Evolutionary conservation across 352 stramenopile species (phyloP), one percentile per base, ranked within the genome.

Genomic region (Globisporangium viniferum): DNA sequence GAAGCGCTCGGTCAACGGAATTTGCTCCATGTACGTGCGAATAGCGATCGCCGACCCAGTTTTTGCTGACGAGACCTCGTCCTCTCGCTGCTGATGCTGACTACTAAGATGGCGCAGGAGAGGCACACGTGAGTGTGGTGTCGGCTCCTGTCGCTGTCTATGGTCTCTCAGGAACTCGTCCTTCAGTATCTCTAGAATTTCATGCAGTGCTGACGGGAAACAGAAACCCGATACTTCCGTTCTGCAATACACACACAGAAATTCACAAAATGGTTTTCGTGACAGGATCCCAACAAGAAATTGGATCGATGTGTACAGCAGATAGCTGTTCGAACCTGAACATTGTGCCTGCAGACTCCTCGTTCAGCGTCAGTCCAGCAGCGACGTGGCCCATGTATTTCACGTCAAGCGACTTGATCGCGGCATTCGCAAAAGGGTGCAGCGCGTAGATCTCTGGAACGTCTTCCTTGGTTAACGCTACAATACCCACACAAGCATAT

Each of bases 381-480:
- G 68, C 72, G n/a, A 73, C 67, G 36, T 58, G 70, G 4, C 74
- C 77, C 66, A 80, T 75, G 64, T 78, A 90, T 18, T 67, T 79
- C 1, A 86, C 82, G 10, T 72, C 60, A 27, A 93, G 73, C 10
- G 68, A 81, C 54, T 80, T 75, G 27, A 92, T 91, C n/a, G 79
- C 77, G 12, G 80, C 81, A 44, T 92, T 86, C 5, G 70, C 66
- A 44, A 93, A 93, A 9, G 83, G 80, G 48, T 88, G 68, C 35
- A 77, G 51, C 6, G 77, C 73, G 36, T 79, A 78, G n/a, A 92
- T 68, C 55, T 90, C 75, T 5, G 86, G 80, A 0, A 93, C 84
- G 48, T 92, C 86, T 70, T 92, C 82, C 41, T 82, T 93, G n/a
- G 81, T 88, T 59, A 85, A 77, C n/a, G 86, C 86, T 93, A 31